Evolutionary conservation across 1,284 basidiomycete species (phyloP).

Genomic region (Wallemia hederae): DNA sequence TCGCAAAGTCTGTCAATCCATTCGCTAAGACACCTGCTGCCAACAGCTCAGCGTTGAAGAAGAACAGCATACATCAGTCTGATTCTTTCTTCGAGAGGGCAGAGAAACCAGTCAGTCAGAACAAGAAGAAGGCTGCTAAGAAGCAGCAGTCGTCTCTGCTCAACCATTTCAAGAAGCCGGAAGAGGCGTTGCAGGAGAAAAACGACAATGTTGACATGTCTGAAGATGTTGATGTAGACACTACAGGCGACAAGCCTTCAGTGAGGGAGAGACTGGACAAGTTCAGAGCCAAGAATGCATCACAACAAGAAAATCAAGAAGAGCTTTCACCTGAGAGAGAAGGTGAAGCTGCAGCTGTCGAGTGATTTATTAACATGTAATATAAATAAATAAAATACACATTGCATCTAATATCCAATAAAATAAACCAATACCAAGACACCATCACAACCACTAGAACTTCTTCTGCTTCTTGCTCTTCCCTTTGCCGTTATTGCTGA

Average conservation of each 20-base stretch:
- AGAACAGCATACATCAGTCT: neutral
- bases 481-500: neutral
- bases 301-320: neutral
- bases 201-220: neutral
- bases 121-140: neutral
- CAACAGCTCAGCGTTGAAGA: neutral
- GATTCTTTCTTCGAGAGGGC: conserved; percentile 1
- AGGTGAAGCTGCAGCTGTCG: neutral
- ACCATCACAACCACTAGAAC: neutral
- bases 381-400: neutral
- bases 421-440: neutral
- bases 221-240: neutral
- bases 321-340: neutral
- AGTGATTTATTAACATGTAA: neutral
- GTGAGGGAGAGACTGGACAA: neutral
- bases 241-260: neutral
- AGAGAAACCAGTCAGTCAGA: neutral
- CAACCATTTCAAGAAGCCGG: neutral
- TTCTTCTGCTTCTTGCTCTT: neutral
- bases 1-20: neutral
- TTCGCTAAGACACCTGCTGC: neutral
- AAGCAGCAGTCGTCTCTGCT: neutral
- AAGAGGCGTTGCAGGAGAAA: neutral
- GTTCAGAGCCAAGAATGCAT: neutral
- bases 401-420: neutral